phyloP scores from a whole-genome alignment of 352 stramenopile species.

The Aphanomyces cochlioides region DNA sequence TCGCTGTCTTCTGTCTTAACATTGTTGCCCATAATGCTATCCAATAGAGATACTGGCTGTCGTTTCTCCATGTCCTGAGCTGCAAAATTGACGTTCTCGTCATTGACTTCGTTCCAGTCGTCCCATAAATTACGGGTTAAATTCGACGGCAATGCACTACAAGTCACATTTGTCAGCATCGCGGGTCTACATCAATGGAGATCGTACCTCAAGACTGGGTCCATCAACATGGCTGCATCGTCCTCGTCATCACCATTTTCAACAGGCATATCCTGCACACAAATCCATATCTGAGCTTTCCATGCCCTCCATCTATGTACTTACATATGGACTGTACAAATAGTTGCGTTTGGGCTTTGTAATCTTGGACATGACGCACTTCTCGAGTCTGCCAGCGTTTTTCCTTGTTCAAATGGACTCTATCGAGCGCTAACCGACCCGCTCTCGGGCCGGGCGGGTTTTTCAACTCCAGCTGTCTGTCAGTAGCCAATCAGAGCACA shows the following conservation, averaged over 20 bases:
- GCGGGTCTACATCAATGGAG: neutral
- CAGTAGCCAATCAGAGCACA: slow-evolving; percentile 11
- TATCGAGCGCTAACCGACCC: neutral
- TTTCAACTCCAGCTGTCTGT: neutral
- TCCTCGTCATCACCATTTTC: slow-evolving; percentile 16
- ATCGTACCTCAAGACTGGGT: slow-evolving; percentile 28
- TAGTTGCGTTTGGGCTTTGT: slow-evolving; percentile 30
- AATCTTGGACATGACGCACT: slow-evolving; percentile 26
- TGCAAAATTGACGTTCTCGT: slow-evolving; percentile 50
- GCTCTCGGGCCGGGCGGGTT: neutral
- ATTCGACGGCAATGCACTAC: slow-evolving; percentile 69
- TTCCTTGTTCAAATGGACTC: neutral
- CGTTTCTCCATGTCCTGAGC: slow-evolving; percentile 25
- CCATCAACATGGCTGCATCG: neutral
- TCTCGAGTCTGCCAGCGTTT: neutral
- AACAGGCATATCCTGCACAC: slow-evolving; percentile 6
- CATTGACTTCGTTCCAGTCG: slow-evolving; percentile 68
- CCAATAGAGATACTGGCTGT: slow-evolving; percentile 6
- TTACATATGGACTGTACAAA: slow-evolving; percentile 27
- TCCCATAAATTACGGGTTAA: slow-evolving; percentile 84
- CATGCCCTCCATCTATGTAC: neutral
- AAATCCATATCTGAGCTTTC: neutral
- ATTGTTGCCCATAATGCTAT: slow-evolving; percentile 12
- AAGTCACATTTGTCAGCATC: slow-evolving; percentile 7
- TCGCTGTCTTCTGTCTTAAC: slow-evolving; percentile 21